A percentile compares a stretch with the other conserved stretches of the same genome.
Evolutionary conservation across 257 asterid genomes (phyloP).

Genomic region (Capsicum chinense): DNA sequence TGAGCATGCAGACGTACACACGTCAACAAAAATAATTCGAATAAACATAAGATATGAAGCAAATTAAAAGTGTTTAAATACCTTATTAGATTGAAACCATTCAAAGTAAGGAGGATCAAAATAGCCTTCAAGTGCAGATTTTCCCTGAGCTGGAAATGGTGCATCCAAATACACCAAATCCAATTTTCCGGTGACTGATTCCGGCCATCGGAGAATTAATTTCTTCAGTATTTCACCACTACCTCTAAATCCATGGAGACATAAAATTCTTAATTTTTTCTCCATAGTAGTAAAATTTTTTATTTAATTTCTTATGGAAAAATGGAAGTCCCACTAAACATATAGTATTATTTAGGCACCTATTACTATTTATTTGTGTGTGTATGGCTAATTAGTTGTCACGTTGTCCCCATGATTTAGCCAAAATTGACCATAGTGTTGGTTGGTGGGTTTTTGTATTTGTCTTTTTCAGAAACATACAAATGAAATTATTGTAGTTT

Average conservation of each 20-base stretch:
- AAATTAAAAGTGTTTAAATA: background rate
- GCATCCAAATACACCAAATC: conserved; percentile 44
- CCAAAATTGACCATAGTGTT: background rate
- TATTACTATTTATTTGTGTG: background rate
- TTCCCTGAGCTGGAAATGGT: conserved; percentile 41
- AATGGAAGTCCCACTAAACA: background rate
- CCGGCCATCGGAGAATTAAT: conserved; percentile 43
- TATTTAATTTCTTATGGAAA: background rate
- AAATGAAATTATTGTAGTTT: background rate
- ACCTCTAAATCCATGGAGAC: conserved; percentile 52
- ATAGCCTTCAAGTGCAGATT: conserved; percentile 42
- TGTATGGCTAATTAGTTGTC: background rate
- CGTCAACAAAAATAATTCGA: too few relatives aligned
- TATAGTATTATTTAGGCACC: too few relatives aligned
- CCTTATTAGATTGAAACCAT: conserved; percentile 48
- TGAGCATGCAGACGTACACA: too few relatives aligned
- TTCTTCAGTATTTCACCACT: conserved; percentile 44
- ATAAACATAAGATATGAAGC: too few relatives aligned
- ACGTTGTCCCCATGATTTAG: background rate
- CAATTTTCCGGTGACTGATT: conserved; percentile 30
- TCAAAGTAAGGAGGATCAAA: conserved; percentile 45
- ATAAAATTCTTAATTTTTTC: conserved; percentile 36
- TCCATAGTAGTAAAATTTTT: background rate
- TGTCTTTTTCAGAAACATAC: background rate
- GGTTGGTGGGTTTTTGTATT: background rate